phyloP scores from a whole-genome alignment of 164 flowering plant species.

The Tetrastigma voinierianum region DNA sequence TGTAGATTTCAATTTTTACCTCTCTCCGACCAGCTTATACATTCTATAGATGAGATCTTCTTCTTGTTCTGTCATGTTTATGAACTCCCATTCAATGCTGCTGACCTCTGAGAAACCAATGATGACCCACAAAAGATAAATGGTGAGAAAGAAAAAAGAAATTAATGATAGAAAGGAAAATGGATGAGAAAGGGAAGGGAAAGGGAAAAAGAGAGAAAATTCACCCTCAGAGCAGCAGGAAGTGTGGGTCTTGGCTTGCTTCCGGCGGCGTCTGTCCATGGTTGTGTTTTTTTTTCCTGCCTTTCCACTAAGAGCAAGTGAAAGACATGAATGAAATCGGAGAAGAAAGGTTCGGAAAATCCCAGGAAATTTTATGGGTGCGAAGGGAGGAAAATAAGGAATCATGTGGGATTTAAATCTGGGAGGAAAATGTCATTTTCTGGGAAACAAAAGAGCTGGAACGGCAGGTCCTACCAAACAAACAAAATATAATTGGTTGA shows the following conservation, averaged over 20 bases:
- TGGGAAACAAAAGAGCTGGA: conserved; percentile 19
- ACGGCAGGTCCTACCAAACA: conserved; percentile 54
- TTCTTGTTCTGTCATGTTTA: conserved; percentile 63
- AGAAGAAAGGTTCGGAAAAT: neutral
- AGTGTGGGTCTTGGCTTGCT: conserved; percentile 31
- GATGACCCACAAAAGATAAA: neutral
- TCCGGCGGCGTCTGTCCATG: conserved; percentile 52
- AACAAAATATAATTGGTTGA: conserved; percentile 34
- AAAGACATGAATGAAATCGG: too few relatives aligned
- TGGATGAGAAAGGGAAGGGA: neutral
- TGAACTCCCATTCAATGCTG: conserved; percentile 50
- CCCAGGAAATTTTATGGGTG: neutral
- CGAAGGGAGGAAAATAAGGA: neutral
- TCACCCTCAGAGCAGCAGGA: conserved; percentile 37
- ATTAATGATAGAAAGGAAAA: conserved; percentile 1
- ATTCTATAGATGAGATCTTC: conserved; percentile 80
- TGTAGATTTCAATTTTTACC: conserved; percentile 29
- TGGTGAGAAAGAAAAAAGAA: neutral
- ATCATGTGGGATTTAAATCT: too few relatives aligned
- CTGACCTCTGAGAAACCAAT: conserved; percentile 52
- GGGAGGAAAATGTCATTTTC: neutral
- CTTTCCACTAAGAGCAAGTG: neutral
- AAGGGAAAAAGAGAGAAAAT: neutral
- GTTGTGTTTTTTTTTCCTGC: too few relatives aligned
- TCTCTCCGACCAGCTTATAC: conserved; percentile 78